Evolutionary conservation across 1,284 basidiomycete genomes (phyloP), one percentile per base, ranked within the genome.

Genomic region (Neotropicomus parvogracilis): DNA sequence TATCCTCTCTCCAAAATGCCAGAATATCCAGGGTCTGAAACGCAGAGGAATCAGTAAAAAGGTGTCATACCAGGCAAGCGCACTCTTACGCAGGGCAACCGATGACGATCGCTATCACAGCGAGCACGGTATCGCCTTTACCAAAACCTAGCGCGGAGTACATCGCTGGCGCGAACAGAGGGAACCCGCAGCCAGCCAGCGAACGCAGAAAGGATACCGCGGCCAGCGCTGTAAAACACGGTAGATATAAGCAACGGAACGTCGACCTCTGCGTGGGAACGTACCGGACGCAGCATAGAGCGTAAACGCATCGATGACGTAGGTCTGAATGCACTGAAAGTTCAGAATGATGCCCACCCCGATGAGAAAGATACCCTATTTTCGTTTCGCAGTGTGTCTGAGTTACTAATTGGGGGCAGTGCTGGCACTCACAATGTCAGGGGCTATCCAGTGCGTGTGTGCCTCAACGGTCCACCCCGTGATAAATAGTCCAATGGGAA

Each of bases 151-250:
- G 70, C 12, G 69, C 69, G 4, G 70, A 64, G 62, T 80, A 86
- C 82, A 86, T 84, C 14, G 75, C 67, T 5, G 81, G 79, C 1
- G 79, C 81, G 49, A 87, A 85, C 11, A 87, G 62, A 14, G 84
- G 84, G 60, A 87, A 87, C 2, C 75, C 79, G 43, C 83, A 84
- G 2, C 83, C 81, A 1, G 77, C 77, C 0, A 83, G 54, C 0
- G 81, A 79, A 29, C 83, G 78, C 4, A 85, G 58, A 62, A 65
- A 82, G 0, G 76, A 67, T 14, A 77, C 75, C 0, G 81, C 80
- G 0, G 81, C 82, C 4, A 85, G 66, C 3, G 83, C 83, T 77
- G 46, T 19, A 29, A 3, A 6, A 49, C 56, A 61, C 12, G 14
- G 1, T n/a, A 16, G 1, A 12, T 13, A 27, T 46, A n/a, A 36